These are phyloP conservation scores for Lithohypha guttulata DNA, from an alignment of 2,329 filamentous ascomycete species.

Conservation along the genomic window DNA sequence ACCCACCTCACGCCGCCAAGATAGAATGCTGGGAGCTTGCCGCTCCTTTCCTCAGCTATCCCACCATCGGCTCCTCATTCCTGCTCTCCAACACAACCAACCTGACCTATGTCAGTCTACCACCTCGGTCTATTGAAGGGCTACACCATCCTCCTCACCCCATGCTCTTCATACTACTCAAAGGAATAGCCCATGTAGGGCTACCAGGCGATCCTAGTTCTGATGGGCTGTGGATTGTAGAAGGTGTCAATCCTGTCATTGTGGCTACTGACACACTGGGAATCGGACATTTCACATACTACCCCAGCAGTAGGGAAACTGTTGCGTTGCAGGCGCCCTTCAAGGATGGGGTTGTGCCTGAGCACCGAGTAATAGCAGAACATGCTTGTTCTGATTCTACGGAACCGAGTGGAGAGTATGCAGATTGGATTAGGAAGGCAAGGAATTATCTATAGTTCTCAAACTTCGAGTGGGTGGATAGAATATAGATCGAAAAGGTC, in stretches of 20 bases:
- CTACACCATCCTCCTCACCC: slow-evolving; percentile 13
- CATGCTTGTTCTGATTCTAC: slow-evolving; percentile 10
- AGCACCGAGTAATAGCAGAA: slow-evolving; percentile 9
- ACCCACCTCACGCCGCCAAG: slow-evolving; percentile 9
- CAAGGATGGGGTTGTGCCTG: slow-evolving; percentile 13
- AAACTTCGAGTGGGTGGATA: no score
- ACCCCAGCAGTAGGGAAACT: slow-evolving; percentile 20
- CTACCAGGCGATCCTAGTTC: not conserved
- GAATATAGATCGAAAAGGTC: no score
- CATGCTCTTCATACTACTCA: slow-evolving; percentile 13
- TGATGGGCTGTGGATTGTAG: slow-evolving; percentile 9
- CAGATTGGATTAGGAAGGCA: no score
- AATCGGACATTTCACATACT: slow-evolving; percentile 23
- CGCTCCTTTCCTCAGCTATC: slow-evolving; percentile 11
- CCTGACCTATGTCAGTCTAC: slow-evolving; percentile 14
- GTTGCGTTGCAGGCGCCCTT: slow-evolving; percentile 24
- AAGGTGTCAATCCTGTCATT: slow-evolving; percentile 15
- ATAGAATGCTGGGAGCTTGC: slow-evolving; percentile 14
- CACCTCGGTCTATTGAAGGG: slow-evolving; percentile 12
- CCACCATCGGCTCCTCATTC: slow-evolving; percentile 12
- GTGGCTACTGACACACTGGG: slow-evolving; percentile 21
- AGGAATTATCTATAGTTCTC: no score
- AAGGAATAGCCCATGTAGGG: slow-evolving; percentile 9
- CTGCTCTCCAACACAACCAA: slow-evolving; percentile 12
- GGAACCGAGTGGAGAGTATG: no score